Evolutionary conservation across 2,329 filamentous ascomycete species (phyloP).

Genomic region (Geoglossum cookeanum): DNA sequence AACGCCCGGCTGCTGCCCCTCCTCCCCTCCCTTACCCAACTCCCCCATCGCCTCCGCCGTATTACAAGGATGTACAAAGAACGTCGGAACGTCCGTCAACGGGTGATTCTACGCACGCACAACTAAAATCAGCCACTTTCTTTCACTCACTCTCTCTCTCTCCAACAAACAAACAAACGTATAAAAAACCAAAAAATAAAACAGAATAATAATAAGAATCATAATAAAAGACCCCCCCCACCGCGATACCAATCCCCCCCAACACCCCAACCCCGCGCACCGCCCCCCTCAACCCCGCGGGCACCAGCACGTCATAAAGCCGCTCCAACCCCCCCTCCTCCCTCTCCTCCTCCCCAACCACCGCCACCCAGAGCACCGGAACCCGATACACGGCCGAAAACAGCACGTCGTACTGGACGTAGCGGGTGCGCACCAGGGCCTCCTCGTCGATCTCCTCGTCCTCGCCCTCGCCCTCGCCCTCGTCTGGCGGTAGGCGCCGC

Average conservation of each 20-base stretch:
- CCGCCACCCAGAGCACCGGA: conserved; percentile 57
- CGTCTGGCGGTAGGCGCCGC: no score
- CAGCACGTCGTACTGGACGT: conserved; percentile 47
- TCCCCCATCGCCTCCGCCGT: conserved; percentile 60
- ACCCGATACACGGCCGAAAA: conserved; percentile 56
- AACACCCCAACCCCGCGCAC: conserved; percentile 43
- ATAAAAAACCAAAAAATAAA: conserved; percentile 11
- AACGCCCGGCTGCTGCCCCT: conserved; percentile 15
- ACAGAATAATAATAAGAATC: conserved; percentile 3
- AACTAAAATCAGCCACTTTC: conserved; percentile 17
- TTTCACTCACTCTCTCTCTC: conserved; percentile 6
- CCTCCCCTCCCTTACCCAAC: conserved; percentile 20
- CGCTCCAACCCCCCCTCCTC: conserved; percentile 38
- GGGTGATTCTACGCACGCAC: conserved; percentile 53
- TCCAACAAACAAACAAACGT: no score
- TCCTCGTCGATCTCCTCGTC: no score
- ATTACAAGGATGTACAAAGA: conserved; percentile 86
- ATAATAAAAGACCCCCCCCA: conserved; percentile 31
- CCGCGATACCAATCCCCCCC: conserved; percentile 58
- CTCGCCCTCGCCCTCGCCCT: no score
- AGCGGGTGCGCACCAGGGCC: no score
- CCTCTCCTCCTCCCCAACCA: conserved; percentile 32
- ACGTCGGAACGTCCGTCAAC: conserved; percentile 53
- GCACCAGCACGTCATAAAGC: conserved; percentile 52
- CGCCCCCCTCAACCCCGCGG: conserved; percentile 40